These are phyloP conservation scores for Yamadazyma siamensis DNA, from an alignment of 1,139 yeast genomes.

Conservation along the genomic window DNA sequence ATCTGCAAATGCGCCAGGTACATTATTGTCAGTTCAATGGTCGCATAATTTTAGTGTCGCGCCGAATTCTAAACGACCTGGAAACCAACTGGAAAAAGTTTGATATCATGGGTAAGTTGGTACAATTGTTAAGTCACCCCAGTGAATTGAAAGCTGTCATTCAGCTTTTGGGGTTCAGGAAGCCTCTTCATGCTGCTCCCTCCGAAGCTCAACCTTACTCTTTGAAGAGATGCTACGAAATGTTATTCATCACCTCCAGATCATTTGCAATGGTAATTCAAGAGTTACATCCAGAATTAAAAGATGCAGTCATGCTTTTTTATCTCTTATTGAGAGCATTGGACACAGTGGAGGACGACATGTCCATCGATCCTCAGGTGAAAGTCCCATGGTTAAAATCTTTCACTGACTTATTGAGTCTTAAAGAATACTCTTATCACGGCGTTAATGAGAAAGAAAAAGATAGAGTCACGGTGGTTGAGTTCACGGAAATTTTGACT, in stretches of 20 bases:
- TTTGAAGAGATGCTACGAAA: slow-evolving; percentile 63
- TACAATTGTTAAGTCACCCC: slow-evolving; percentile 67
- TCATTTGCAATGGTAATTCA: slow-evolving; percentile 90
- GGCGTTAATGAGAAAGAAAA: slow-evolving; percentile 74
- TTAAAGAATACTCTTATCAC: slow-evolving; percentile 76
- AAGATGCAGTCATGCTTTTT: slow-evolving; percentile 78
- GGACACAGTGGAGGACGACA: slow-evolving; percentile 97
- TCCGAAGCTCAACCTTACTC: slow-evolving; percentile 40
- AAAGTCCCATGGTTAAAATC: slow-evolving; percentile 73
- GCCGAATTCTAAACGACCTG: too few species aligned
- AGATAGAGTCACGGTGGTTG: slow-evolving; percentile 75
- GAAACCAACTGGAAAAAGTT: too few species aligned
- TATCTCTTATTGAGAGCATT: slow-evolving; percentile 84
- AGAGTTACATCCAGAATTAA: slow-evolving; percentile 87
- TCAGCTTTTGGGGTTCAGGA: slow-evolving; percentile 55
- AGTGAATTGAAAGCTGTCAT: slow-evolving; percentile 65
- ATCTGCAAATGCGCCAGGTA: too few species aligned
- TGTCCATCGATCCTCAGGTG: slow-evolving; percentile 68
- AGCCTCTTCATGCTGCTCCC: slow-evolving; percentile 38
- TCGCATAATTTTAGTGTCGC: too few species aligned
- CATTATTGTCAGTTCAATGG: too few species aligned
- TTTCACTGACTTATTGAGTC: slow-evolving; percentile 61
- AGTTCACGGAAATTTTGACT: slow-evolving; percentile 63
- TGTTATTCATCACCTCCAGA: slow-evolving; percentile 72
- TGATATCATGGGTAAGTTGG: slow-evolving; percentile 58